phyloP scores from a whole-genome alignment of 2,329 filamentous ascomycete species.

The Penicillium sp. region DNA sequence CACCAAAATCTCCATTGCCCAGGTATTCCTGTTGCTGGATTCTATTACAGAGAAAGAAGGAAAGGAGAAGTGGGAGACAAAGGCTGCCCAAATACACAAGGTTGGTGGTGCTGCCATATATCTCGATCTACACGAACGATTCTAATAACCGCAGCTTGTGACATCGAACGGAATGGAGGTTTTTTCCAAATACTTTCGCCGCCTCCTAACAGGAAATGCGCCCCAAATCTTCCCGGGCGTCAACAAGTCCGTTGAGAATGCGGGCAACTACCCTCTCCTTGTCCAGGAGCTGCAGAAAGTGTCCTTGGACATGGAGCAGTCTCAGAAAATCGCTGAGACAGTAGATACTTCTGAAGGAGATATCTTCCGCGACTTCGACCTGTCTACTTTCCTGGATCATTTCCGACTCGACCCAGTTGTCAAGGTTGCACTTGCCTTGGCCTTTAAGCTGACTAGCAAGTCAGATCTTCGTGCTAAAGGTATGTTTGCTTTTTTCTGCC shows the following conservation, averaged over 20 bases:
- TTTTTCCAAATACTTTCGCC: constrained; percentile 91
- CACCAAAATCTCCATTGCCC: constrained; percentile 90
- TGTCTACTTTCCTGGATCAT: constrained; percentile 93
- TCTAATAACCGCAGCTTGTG: constrained; percentile 63
- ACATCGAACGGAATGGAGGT: constrained; percentile 99
- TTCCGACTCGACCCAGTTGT: constrained; percentile 88
- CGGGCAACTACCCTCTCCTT: constrained; percentile 80
- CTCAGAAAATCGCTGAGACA: constrained; percentile 86
- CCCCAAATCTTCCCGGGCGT: constrained; percentile 82
- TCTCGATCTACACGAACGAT: background rate
- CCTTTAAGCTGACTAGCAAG: constrained; percentile 80
- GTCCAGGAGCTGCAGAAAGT: constrained; percentile 83
- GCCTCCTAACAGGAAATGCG: constrained; percentile 87
- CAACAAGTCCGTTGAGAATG: constrained; percentile 68
- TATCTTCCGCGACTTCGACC: constrained; percentile 90
- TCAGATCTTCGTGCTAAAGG: constrained; percentile 86
- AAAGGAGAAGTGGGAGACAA: constrained; percentile 84
- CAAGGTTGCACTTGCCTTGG: constrained; percentile 82
- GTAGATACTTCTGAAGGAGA: constrained; percentile 89
- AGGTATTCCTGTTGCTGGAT: constrained; percentile 90
- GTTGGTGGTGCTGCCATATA: constrained; percentile 49
- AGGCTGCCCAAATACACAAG: constrained; percentile 88
- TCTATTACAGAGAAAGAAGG: constrained; percentile 94
- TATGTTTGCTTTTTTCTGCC: constrained; percentile 41
- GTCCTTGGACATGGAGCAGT: constrained; percentile 73